phyloP scores from a whole-genome alignment of 2,329 filamentous ascomycete genomes.

The Plectosphaerella plurivora region DNA sequence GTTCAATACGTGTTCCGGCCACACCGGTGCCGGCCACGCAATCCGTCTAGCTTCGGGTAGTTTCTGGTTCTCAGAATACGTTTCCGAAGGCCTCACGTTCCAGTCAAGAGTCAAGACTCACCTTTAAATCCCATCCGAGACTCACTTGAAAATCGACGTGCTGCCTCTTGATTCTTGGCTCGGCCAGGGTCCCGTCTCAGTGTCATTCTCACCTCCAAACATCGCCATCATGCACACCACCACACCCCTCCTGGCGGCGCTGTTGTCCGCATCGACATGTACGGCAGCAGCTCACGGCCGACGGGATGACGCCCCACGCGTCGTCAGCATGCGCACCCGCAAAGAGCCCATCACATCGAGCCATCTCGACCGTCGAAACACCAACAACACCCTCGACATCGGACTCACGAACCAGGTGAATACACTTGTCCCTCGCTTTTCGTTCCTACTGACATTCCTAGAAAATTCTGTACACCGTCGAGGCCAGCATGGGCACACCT shows the following conservation, averaged over 20 bases:
- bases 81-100: too few species aligned
- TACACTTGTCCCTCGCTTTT: neutral
- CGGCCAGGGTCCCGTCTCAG: neutral
- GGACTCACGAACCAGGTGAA: neutral
- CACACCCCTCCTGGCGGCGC: neutral
- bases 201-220: neutral
- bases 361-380: neutral
- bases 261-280: neutral
- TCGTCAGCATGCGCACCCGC: neutral
- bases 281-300: neutral
- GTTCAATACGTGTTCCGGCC: too few species aligned
- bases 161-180: too few species aligned
- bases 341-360: neutral
- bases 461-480: conserved; percentile 48
- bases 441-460: neutral
- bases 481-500: conserved; percentile 59
- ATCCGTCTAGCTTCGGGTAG: too few species aligned
- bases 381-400: neutral
- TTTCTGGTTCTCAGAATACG: too few species aligned
- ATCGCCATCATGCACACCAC: neutral
- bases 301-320: neutral
- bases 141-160: too few species aligned
- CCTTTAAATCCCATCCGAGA: too few species aligned
- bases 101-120: too few species aligned
- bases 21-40: too few species aligned